Evolutionary conservation across 225 moss, liverwort and hornwort genomes (phyloP).

Genomic region (Ulota crispa): DNA sequence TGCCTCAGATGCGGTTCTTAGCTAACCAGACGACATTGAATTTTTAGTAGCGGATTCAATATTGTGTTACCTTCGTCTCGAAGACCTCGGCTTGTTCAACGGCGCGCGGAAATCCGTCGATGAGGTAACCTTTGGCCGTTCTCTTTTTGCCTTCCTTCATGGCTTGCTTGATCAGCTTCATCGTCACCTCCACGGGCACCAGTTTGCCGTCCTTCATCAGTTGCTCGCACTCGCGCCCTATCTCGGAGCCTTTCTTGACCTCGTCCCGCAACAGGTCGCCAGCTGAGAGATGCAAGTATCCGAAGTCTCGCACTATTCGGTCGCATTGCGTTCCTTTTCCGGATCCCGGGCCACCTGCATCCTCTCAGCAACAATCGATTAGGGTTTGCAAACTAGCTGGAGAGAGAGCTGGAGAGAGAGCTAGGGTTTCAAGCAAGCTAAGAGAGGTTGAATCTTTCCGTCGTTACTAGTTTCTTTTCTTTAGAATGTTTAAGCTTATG

Average conservation of each 20-base stretch:
- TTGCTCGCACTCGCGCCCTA: conserved; percentile 62
- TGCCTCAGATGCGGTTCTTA: background rate
- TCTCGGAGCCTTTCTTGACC: conserved; percentile 57
- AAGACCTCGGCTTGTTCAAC: conserved; percentile 84
- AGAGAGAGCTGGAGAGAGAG: background rate
- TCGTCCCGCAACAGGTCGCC: conserved; percentile 80
- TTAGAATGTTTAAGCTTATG: too few relatives aligned
- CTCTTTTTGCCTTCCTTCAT: conserved; percentile 49
- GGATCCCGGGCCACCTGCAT: conserved; percentile 84
- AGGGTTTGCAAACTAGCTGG: background rate
- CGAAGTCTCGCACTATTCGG: conserved; percentile 71
- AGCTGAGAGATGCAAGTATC: conserved; percentile 75
- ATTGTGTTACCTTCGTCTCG: conserved; percentile 55
- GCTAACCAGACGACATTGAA: background rate
- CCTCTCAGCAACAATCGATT: background rate
- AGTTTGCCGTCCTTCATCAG: conserved; percentile 89
- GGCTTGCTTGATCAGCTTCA: conserved; percentile 62
- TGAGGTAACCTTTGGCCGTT: conserved; percentile 56
- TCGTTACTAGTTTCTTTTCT: too few relatives aligned
- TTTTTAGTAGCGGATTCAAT: background rate
- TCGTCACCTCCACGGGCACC: conserved; percentile 70
- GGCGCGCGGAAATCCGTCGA: conserved; percentile 89
- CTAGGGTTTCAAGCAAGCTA: background rate
- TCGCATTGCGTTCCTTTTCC: conserved; percentile 98
- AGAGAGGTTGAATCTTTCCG: background rate